Base-by-base conservation (phyloP, 1,139 yeast genomes). In the Pichia sp. region DNA sequence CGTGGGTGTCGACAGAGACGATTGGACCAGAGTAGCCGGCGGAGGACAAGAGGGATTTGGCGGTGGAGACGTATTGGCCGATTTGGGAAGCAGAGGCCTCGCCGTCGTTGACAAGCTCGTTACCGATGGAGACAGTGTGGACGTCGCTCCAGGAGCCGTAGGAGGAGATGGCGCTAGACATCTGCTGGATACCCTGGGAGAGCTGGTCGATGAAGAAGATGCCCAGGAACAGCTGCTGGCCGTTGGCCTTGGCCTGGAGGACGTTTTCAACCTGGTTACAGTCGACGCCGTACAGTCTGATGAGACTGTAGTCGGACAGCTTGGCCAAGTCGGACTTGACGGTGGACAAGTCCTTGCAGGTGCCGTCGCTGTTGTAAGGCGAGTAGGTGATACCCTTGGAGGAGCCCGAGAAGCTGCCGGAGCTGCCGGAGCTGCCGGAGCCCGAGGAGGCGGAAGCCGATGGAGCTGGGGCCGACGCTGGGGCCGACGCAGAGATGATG, bases 231-330 rank as follows among this genome's bases (percentile, higher is more conserved):
- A 87, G 65, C 72, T 85, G 81, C 75, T 87, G 95, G 66, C 69
- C 64, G 38, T 76, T 61, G 57, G 77, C 70, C 75, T 85, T 84
- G 64, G 83, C 85, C 64, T 81, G 76, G 66, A 85, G 72, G 60
- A 85, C 93, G 67, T 80, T 80, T 62, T 74, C 80, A 64, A 85
- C 90, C 74, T 87, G 93, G 76, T 74, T 71, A 79, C 95, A 87
- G 77, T 87, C 95, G 65, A 83, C 88, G 75, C 90, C 90, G 76
- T 87, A 87, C 61, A 87, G 75, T 84, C 95, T 85, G 70, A 87
- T 81, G 63, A 84, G 62, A 61, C 75, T 77, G 74, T 70, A 87
- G 58, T 72, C 80, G 48, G 80, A 59, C 64, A 89, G 76, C 59
- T 70, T 58, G 49, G 78, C 74, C 53, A 89, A 66, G 64, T 89